These are phyloP conservation scores for Talaromyces albobiverticillius DNA, from an alignment of 2,329 filamentous ascomycete species.

Conservation along the genomic window DNA sequence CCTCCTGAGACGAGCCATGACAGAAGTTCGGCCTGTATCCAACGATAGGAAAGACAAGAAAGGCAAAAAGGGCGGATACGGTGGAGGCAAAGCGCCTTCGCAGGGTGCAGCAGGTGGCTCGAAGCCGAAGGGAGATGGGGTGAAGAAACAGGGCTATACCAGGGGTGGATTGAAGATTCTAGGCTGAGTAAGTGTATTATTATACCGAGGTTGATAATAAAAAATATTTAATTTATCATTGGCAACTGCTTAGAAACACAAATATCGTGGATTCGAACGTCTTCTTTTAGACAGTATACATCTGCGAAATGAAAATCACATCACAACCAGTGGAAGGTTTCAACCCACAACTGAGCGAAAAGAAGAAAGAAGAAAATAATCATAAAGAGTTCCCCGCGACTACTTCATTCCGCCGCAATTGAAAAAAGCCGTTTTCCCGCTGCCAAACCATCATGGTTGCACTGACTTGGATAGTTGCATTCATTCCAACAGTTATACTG, in stretches of 20 bases:
- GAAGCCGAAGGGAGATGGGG: constrained; percentile 43
- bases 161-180: constrained; percentile 45
- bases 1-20: constrained; percentile 79
- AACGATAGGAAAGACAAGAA: constrained; percentile 64
- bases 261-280: neutral
- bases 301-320: neutral
- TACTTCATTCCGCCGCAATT: no score
- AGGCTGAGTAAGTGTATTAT: constrained; percentile 29
- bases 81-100: constrained; percentile 13
- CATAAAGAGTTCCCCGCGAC: no score
- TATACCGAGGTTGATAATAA: neutral
- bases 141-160: constrained; percentile 46
- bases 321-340: no score
- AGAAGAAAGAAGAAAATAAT: no score
- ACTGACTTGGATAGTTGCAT: constrained; percentile 13
- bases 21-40: constrained; percentile 79
- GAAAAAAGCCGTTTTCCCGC: neutral
- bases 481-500: constrained; percentile 10
- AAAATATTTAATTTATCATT: neutral
- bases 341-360: no score
- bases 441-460: neutral
- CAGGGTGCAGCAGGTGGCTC: constrained; percentile 34
- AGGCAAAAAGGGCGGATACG: constrained; percentile 30
- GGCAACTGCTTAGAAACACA: neutral
- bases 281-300: neutral